Percentiles rank a stretch among this genome's conserved stretches.
Evolutionary conservation across 495 filamentous ascomycete genomes (phyloP).

Genomic region (Beverwykella pulmonaria): DNA sequence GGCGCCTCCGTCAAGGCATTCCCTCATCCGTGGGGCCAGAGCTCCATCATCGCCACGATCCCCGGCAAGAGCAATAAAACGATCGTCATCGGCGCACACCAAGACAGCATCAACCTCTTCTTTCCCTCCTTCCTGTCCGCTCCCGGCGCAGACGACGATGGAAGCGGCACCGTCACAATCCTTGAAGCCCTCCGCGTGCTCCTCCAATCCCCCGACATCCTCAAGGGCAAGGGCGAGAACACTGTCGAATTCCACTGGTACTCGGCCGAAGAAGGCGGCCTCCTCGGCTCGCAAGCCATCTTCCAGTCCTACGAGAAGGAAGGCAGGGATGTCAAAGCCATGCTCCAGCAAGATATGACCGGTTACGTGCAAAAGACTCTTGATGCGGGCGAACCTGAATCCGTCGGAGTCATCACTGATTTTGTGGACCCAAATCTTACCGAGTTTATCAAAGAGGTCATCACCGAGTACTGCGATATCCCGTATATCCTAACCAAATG

Average conservation of each 20-base stretch:
- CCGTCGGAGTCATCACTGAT: conserved; percentile 91
- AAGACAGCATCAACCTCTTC: conserved; percentile 88
- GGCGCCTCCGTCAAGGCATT: conserved; percentile 75
- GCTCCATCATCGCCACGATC: conserved; percentile 88
- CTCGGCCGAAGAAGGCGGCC: conserved; percentile 85
- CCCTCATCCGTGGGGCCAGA: conserved; percentile 83
- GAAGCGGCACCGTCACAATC: conserved; percentile 77
- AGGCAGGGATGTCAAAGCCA: conserved; percentile 81
- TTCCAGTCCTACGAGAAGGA: conserved; percentile 81
- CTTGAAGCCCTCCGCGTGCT: conserved; percentile 69
- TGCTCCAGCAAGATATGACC: conserved; percentile 99
- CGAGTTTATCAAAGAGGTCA: conserved; percentile 86
- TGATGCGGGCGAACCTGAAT: conserved; percentile 79
- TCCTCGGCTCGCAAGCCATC: conserved; percentile 76
- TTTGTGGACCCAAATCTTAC: conserved; percentile 83
- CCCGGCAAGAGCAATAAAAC: conserved; percentile 85
- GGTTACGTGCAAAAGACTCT: conserved; percentile 84
- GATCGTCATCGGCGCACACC: conserved; percentile 73
- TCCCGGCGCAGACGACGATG: conserved; percentile 76
- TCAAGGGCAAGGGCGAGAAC: conserved; percentile 64
- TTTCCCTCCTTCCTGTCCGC: conserved; percentile 79
- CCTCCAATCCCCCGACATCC: conserved; percentile 56
- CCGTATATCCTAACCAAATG: conserved; percentile 83
- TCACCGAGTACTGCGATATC: conserved; percentile 87
- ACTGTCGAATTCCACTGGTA: conserved; percentile 97